Conservation (phyloP, 1,139 yeast genomes). For the Saccharomycopsis crataegensis region DNA sequence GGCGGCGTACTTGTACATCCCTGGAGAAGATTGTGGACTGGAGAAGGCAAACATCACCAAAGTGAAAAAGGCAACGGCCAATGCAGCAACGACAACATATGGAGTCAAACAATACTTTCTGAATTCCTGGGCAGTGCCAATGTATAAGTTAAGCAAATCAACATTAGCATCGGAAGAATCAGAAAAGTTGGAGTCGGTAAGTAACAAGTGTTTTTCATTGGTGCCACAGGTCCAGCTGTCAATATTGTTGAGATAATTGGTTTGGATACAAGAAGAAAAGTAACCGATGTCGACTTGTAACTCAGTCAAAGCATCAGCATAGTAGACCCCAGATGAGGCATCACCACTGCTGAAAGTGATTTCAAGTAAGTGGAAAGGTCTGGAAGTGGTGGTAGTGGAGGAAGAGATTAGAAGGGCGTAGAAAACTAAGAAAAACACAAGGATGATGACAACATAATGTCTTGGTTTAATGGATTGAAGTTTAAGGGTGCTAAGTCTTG, state of each 20-base stretch:
- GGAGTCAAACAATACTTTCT: conserved; percentile 19
- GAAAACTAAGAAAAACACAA: conserved; percentile 16
- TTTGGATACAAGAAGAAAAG: conserved; percentile 19
- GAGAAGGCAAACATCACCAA: conserved; percentile 18
- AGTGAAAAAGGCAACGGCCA: conserved; percentile 16
- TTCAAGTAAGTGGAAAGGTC: conserved; percentile 15
- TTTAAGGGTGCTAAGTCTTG: conserved; percentile 8
- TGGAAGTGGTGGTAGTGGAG: conserved; percentile 12
- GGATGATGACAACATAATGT: conserved; percentile 17
- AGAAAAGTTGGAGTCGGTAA: conserved; percentile 15
- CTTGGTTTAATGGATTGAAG: conserved; percentile 16
- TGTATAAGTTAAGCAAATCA: conserved; percentile 15
- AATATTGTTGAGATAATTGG: conserved; percentile 14
- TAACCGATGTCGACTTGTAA: conserved; percentile 19
- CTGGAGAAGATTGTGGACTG: conserved; percentile 15
- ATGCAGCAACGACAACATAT: conserved; percentile 18
- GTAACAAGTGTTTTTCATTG: conserved; percentile 15
- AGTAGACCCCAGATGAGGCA: conserved; percentile 13
- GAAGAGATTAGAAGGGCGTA: conserved; percentile 13
- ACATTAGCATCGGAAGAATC: conserved; percentile 12
- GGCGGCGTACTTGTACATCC: conserved; percentile 18
- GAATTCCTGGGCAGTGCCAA: conserved; percentile 17
- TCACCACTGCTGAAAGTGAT: conserved; percentile 14
- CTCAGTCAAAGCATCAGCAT: conserved; percentile 19
- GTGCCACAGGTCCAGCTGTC: conserved; percentile 18